These are phyloP conservation scores for Lotus japonicus DNA, from an alignment of 306 rosid species.

Conservation along the genomic window DNA sequence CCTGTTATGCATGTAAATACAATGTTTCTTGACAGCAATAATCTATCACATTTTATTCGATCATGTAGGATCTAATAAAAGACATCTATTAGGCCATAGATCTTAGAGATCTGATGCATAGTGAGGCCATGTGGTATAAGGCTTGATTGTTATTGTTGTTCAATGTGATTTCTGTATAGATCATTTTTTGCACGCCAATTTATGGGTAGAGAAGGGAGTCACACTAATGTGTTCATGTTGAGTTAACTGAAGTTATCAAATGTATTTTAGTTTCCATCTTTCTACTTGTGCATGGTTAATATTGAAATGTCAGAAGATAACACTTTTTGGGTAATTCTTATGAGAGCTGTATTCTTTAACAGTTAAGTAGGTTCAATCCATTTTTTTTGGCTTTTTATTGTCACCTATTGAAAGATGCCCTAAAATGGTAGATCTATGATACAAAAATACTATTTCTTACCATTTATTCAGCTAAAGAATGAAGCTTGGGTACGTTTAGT, in stretches of 20 bases:
- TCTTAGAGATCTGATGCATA: neutral
- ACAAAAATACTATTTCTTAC: neutral
- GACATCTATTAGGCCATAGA: neutral
- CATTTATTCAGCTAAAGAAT: too few species aligned
- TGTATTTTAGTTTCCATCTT: neutral
- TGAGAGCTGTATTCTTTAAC: neutral
- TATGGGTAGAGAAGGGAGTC: neutral
- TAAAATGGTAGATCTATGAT: neutral
- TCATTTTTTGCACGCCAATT: neutral
- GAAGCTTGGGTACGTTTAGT: too few species aligned
- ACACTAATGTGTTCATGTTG: neutral
- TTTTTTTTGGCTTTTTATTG: neutral
- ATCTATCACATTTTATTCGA: too few species aligned
- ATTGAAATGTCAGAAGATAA: neutral
- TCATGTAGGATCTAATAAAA: neutral
- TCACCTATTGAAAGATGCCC: neutral
- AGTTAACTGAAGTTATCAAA: neutral
- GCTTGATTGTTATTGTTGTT: neutral
- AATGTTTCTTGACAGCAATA: too few species aligned
- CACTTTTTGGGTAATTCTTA: neutral
- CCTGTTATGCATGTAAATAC: neutral
- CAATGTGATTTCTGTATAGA: neutral
- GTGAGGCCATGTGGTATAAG: neutral
- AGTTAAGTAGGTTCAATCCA: neutral
- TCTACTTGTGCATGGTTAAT: neutral